Evolutionary conservation across 768 basidiomycete genomes (phyloP).

Genomic region (Psilocybe subaeruginosa): DNA sequence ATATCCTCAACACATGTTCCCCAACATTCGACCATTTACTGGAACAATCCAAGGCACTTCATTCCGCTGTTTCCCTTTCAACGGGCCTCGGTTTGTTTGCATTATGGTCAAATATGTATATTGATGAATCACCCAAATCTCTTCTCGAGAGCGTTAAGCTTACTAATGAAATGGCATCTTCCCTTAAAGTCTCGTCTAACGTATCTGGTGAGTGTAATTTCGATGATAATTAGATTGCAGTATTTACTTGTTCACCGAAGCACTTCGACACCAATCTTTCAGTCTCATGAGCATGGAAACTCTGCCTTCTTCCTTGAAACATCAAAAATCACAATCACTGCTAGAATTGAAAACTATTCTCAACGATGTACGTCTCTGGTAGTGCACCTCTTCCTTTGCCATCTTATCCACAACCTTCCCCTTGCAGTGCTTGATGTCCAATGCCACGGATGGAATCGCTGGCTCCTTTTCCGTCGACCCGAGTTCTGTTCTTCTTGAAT

Average conservation of each 20-base stretch:
- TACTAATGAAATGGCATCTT: slow-evolving; percentile 18
- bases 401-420: neutral
- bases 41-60: slow-evolving; percentile 40
- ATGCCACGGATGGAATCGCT: neutral
- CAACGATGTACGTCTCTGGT: slow-evolving; percentile 17
- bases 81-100: slow-evolving; percentile 74
- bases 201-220: slow-evolving; percentile 14
- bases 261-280: slow-evolving; percentile 42
- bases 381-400: neutral
- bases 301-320: slow-evolving; percentile 24
- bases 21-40: slow-evolving; percentile 35
- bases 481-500: slow-evolving; percentile 34
- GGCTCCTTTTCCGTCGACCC: slow-evolving; percentile 16
- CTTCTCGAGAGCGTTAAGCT: slow-evolving; percentile 4
- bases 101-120: slow-evolving; percentile 64
- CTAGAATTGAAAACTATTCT: slow-evolving; percentile 17
- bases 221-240: neutral
- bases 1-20: slow-evolving; percentile 39
- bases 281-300: slow-evolving; percentile 41
- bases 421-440: slow-evolving; percentile 17
- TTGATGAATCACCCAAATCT: slow-evolving; percentile 23
- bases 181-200: slow-evolving; percentile 21
- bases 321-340: slow-evolving; percentile 16
- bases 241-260: slow-evolving; percentile 25
- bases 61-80: slow-evolving; percentile 54